Evolutionary conservation across 2,329 filamentous ascomycete genomes (phyloP), one percentile per base, ranked within the genome.

Genomic region (Pseudogymnoascus verrucosus): DNA sequence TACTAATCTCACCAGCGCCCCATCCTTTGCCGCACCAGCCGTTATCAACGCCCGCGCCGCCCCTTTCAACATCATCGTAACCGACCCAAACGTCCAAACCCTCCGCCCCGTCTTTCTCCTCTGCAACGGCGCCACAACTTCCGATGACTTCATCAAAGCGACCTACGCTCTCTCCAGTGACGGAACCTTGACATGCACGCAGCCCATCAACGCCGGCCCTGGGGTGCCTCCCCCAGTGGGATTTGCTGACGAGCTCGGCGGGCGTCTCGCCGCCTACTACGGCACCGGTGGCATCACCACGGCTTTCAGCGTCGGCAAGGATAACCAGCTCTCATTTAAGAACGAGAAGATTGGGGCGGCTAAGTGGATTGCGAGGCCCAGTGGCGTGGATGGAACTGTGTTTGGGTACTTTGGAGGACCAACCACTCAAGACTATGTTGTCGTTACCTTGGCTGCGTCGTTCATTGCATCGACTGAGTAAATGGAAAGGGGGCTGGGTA

Each of bases 381-480:
- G 11, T 34, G 51, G 26, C n/a, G 51, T 34, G 51, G 51, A 57
- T 57, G 51, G 51, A 10, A 57, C 51, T 5, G 51, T 57, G 51
- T 57, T 12, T 57, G 51, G 51, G 14, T 57, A 34, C 10, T 57
- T 57, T 19, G 51, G 51, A 8, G 51, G 51, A 4, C 7, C 2
- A 3, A 57, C 51, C 51, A 57, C 51, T 2, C 51, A 19, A 19
- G 51, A 57, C n/a, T 57, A 57, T 16, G 51, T 57, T 34, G 51
- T 57, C 10, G 51, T 57, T 34, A 57, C 51, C 26, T 57, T 57
- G 51, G 51, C 51, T 57, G 51, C 51, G 51, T 57, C 51, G 5
- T 10, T 28, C 4, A 5, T 57, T 19, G 51, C 51, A 5, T 6
- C 23, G 7, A 54, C 47, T 6, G 26, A 31, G 7, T 54, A 54